Percentiles rank a stretch among this genome's conserved stretches.
phyloP scores from a whole-genome alignment of 768 basidiomycete genomes.

The Panaeolus cyanescens region DNA sequence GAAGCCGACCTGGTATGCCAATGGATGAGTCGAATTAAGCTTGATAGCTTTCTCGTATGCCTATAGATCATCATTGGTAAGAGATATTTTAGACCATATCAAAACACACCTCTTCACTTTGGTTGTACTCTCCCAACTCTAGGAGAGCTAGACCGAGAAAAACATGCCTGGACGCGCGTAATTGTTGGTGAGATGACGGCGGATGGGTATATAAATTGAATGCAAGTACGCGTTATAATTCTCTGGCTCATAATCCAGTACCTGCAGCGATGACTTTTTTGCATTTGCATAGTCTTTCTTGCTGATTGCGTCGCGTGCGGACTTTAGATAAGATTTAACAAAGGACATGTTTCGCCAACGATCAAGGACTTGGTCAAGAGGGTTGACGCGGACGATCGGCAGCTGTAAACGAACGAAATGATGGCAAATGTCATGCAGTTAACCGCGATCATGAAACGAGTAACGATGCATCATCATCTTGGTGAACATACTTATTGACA shows the following conservation, averaged over 20 bases:
- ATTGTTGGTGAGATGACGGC: constrained; percentile 1
- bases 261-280: constrained; percentile 63
- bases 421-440: not conserved
- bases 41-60: constrained; percentile 78
- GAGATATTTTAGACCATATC: not conserved
- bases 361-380: not conserved
- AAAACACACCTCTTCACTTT: constrained; percentile 81
- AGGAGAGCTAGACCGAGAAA: constrained; percentile 82
- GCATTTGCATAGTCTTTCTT: constrained; percentile 78
- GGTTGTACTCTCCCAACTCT: constrained; percentile 67
- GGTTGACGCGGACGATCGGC: not conserved
- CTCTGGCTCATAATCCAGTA: constrained; percentile 73
- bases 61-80: constrained; percentile 35
- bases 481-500: not conserved
- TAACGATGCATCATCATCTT: not conserved
- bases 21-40: constrained; percentile 62
- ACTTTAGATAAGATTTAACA: constrained; percentile 75
- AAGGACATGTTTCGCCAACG: constrained; percentile 38
- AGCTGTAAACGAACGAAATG: not conserved
- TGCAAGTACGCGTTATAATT: constrained; percentile 85
- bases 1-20: constrained; percentile 81
- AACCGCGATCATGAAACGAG: not conserved
- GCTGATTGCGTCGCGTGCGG: constrained; percentile 70
- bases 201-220: not conserved
- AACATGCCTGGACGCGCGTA: constrained; percentile 59